These are phyloP conservation scores for Pascua sp. DNA, from an alignment of 1,284 basidiomycete genomes.

Conservation along the genomic window DNA sequence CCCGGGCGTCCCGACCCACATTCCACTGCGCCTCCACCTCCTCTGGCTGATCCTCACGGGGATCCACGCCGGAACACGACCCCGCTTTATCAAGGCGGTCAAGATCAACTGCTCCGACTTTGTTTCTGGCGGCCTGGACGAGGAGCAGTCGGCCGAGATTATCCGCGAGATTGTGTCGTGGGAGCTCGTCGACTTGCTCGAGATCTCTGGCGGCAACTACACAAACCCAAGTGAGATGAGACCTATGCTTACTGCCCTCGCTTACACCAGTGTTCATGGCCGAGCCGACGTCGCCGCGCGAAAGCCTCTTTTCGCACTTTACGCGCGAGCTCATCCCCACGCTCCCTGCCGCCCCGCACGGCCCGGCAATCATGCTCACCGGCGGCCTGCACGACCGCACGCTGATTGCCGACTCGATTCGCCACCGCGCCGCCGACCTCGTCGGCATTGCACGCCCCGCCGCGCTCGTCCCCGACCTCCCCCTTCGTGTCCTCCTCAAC, in stretches of 20 bases:
- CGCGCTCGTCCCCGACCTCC: constrained; percentile 34
- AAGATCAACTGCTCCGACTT: constrained; percentile 90
- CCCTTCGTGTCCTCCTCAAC: constrained; percentile 32
- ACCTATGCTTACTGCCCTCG: constrained; percentile 1
- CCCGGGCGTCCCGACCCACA: constrained; percentile 52
- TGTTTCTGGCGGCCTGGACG: constrained; percentile 52
- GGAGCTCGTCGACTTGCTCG: constrained; percentile 52
- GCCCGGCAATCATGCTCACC: constrained; percentile 44
- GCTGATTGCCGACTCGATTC: constrained; percentile 32
- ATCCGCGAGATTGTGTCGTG: constrained; percentile 50
- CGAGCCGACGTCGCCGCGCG: constrained; percentile 17
- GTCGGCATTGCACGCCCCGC: constrained; percentile 43
- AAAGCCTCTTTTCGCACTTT: constrained; percentile 43
- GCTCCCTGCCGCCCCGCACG: constrained; percentile 31
- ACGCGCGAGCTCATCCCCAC: constrained; percentile 34
- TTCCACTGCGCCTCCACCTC: constrained; percentile 56
- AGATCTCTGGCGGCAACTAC: constrained; percentile 47
- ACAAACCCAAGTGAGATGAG: constrained; percentile 30
- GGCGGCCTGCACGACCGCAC: constrained; percentile 39
- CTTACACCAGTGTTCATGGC: constrained; percentile 16
- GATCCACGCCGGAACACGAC: constrained; percentile 60
- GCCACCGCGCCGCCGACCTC: constrained; percentile 36
- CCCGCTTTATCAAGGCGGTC: constrained; percentile 70
- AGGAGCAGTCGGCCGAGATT: constrained; percentile 31
- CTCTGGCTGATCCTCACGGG: constrained; percentile 62